A percentile compares a stretch with the other conserved stretches of the same genome.
Evolutionary conservation across 176 grass and related monocot species (phyloP).

Genomic region (Carex cristatella): DNA sequence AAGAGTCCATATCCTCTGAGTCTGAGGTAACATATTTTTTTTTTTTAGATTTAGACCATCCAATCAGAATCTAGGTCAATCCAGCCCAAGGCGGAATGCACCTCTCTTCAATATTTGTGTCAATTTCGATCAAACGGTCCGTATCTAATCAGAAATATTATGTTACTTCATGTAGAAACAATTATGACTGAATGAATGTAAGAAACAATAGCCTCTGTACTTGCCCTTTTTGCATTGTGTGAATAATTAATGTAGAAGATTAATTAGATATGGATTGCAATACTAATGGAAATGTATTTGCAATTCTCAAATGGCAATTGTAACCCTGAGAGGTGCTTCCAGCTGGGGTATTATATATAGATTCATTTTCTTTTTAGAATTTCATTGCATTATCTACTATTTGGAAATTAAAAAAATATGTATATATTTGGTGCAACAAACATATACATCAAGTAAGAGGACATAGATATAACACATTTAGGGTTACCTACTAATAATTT

Average conservation of each 20-base stretch:
- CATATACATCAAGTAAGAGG: background rate
- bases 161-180: background rate
- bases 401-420: background rate
- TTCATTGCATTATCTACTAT: background rate
- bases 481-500: too few relatives aligned
- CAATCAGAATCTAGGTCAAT: too few relatives aligned
- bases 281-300: background rate
- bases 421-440: background rate
- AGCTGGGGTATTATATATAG: background rate
- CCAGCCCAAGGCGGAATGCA: too few relatives aligned
- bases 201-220: background rate
- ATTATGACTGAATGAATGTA: background rate
- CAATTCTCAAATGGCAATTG: background rate
- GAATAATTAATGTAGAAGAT: background rate
- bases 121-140: too few relatives aligned
- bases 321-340: background rate
- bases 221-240: background rate
- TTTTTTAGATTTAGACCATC: too few relatives aligned
- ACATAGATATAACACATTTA: too few relatives aligned
- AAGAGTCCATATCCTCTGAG: too few relatives aligned
- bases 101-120: too few relatives aligned
- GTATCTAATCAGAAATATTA: too few relatives aligned
- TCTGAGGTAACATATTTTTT: too few relatives aligned
- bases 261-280: background rate
- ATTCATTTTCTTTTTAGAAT: background rate